These are phyloP conservation scores for Thinopyrum obtusiflorum DNA, from an alignment of 202 grass and related monocot species.

Conservation along the genomic window DNA sequence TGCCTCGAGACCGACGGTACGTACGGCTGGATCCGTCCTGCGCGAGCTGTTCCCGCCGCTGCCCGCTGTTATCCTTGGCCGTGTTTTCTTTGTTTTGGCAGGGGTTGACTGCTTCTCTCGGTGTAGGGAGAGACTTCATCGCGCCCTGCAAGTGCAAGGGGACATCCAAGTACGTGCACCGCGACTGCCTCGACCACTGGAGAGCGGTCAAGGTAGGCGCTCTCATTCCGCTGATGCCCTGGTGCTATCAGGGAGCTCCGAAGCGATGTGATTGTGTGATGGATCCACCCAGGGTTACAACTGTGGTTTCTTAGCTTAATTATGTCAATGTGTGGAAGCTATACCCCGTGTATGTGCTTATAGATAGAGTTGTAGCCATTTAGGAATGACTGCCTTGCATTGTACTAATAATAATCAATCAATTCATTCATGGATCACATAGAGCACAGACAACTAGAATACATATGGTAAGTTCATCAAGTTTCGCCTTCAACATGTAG, in stretches of 20 bases:
- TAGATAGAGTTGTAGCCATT: neutral
- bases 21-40: neutral
- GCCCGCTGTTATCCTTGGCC: neutral
- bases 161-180: constrained; percentile 93
- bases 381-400: neutral
- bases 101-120: neutral
- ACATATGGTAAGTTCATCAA: neutral
- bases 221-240: neutral
- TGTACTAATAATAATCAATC: neutral
- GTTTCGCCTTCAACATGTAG: too few relatives aligned
- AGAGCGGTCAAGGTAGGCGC: constrained; percentile 71
- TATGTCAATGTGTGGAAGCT: neutral
- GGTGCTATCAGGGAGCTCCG: neutral
- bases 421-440: neutral
- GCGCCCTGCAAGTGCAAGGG: constrained; percentile 99
- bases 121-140: constrained; percentile 91
- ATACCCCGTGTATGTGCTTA: neutral
- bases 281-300: neutral
- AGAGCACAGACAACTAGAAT: neutral
- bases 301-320: neutral
- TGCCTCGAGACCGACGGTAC: constrained; percentile 92
- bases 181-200: constrained; percentile 98
- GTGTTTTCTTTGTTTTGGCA: neutral
- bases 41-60: neutral
- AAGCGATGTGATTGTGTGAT: neutral